Base-by-base conservation (phyloP, 106 monocot species). In the Platanthera guangdongensis region DNA sequence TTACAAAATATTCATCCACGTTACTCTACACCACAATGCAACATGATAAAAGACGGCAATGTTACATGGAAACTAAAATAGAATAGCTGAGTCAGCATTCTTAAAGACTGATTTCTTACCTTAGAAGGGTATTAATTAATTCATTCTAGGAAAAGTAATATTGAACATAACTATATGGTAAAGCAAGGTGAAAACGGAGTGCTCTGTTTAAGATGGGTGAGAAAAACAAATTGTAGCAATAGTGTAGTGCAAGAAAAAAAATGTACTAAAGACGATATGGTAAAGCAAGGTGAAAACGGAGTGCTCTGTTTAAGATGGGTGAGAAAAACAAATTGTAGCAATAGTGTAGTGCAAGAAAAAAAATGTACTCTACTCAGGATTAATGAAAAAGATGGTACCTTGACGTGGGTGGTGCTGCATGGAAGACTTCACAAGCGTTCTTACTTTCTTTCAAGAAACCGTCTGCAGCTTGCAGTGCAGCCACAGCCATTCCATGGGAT, bases 381-480 rank as follows among this genome's bases (percentile, higher is more conserved):
- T 47, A 71, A 71, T 47, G 15, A n/a, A 16, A 71, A 16, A 49
- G 15, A 71, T 16, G 10, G 11, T 47, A 78, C 89, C 86, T 89
- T 77, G 89, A 89, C 14, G 75, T 81, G 51, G 89, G 89, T 65
- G 68, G 63, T 28, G 52, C 65, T 11, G 84, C 68, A 76, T 84
- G 71, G 64, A 89, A 89, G 30, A 78, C 76, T 60, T 81, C 84
- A 62, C 81, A 81, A 13, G 79, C 71, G 53, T 59, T 83, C 73
- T 86, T 86, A 71, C 89, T 86, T 75, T 89, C 81, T 74, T 80
- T 86, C 18, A 89, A 77, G 78, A 81, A 89, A 65, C 82, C 86
- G 15, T 86, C 86, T 49, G 89, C 81, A 50, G 86, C 89, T 73
- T 82, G 79, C 45, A 89, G 47, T 50, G 89, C 86, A 73, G 89